These are phyloP conservation scores for Xerocomus minutiporus DNA, from an alignment of 1,284 basidiomycete genomes.

Conservation along the genomic window DNA sequence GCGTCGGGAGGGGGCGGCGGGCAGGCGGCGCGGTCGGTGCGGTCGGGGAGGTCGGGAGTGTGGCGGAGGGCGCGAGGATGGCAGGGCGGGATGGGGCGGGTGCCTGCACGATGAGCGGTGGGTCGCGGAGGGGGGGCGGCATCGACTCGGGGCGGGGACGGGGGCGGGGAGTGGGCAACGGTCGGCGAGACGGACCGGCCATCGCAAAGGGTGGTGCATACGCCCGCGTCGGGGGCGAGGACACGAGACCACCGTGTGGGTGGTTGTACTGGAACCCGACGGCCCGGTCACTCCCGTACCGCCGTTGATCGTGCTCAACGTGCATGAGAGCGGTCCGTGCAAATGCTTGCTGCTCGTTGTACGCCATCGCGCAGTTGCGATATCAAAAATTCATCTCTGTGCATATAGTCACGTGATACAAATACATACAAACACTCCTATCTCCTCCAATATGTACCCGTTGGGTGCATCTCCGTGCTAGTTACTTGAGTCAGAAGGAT, in stretches of 20 bases:
- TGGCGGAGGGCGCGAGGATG: conserved; percentile 22
- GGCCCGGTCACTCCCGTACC: background rate
- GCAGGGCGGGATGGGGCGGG: conserved; percentile 31
- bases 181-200: conserved; percentile 25
- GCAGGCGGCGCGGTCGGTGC: conserved; percentile 15
- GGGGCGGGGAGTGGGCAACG: conserved; percentile 27
- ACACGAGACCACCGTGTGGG: conserved; percentile 1
- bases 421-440: conserved; percentile 26
- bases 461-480: conserved; percentile 72
- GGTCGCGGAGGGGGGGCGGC: conserved; percentile 20
- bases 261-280: conserved; percentile 21
- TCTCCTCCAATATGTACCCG: conserved; percentile 33
- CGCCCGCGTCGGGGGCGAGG: conserved; percentile 4
- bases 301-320: conserved; percentile 15
- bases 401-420: conserved; percentile 17
- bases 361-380: conserved; percentile 13
- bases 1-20: conserved; percentile 28
- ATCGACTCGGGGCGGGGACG: conserved; percentile 29
- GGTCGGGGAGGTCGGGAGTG: conserved; percentile 9
- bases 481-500: conserved; percentile 2
- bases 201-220: conserved; percentile 4
- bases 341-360: conserved; percentile 21
- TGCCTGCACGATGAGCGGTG: conserved; percentile 28
- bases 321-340: conserved; percentile 1
- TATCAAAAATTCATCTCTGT: conserved; percentile 8